phyloP scores from a whole-genome alignment of 2,329 filamentous ascomycete species.

The Cytospora schulzeri region DNA sequence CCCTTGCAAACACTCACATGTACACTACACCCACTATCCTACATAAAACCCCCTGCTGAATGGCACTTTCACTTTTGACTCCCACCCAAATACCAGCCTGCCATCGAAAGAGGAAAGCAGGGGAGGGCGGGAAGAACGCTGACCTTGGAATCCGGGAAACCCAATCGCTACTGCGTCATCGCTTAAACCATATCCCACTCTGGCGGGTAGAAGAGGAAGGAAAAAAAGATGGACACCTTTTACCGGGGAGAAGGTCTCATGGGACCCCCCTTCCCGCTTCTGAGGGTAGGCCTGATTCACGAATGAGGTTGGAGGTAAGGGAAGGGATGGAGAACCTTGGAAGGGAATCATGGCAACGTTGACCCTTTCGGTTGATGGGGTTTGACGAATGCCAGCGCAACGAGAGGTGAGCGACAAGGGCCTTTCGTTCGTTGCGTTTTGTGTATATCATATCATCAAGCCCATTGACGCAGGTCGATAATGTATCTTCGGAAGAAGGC shows the following conservation, averaged over 20 bases:
- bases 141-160: constrained; percentile 25
- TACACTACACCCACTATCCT: too few relatives aligned
- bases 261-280: too few relatives aligned
- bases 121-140: constrained; percentile 15
- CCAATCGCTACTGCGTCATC: constrained; percentile 29
- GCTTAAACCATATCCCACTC: constrained; percentile 3
- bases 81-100: background rate
- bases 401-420: constrained; percentile 3
- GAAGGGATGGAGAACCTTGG: constrained; percentile 5
- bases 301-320: constrained; percentile 2
- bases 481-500: constrained; percentile 16
- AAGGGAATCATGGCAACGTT: constrained; percentile 18
- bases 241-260: constrained; percentile 13
- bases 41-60: background rate
- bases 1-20: background rate
- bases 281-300: background rate
- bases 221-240: background rate
- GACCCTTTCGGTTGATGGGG: background rate
- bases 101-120: background rate
- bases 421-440: constrained; percentile 24
- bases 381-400: background rate
- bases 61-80: background rate
- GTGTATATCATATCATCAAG: constrained; percentile 33
- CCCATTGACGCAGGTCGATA: constrained; percentile 15
- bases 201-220: too few relatives aligned